These are phyloP conservation scores for Mycena chlorophos DNA, from an alignment of 768 basidiomycete species.

Conservation along the genomic window DNA sequence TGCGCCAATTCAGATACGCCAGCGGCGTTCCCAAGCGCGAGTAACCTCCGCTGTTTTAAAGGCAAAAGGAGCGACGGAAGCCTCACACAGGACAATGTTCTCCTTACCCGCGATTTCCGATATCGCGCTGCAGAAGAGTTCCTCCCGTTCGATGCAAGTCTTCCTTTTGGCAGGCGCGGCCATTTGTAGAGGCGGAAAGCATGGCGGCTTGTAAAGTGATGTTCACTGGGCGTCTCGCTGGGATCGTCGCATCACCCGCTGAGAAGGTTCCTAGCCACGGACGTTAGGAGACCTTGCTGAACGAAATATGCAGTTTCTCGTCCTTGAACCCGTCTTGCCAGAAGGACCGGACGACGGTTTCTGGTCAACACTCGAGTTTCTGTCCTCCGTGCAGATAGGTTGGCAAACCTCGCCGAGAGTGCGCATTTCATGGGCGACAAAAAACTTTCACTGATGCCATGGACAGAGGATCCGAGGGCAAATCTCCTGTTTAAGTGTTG, in stretches of 20 bases:
- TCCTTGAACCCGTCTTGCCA: neutral
- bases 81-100: neutral
- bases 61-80: no score
- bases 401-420: no score
- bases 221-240: neutral
- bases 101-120: neutral
- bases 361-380: no score
- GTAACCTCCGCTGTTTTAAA: no score
- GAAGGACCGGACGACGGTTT: neutral
- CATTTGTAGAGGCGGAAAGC: neutral
- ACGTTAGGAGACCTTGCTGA: neutral
- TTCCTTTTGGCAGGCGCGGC: neutral
- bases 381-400: no score
- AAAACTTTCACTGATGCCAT: no score
- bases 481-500: no score
- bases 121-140: neutral
- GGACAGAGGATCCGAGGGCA: no score
- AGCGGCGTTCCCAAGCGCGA: no score
- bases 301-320: neutral
- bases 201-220: neutral
- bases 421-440: no score
- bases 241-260: neutral
- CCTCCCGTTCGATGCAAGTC: neutral
- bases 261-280: neutral
- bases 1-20: no score